Evolutionary conservation across 352 stramenopile genomes (phyloP).

Genomic region (Albugo laibachii): DNA sequence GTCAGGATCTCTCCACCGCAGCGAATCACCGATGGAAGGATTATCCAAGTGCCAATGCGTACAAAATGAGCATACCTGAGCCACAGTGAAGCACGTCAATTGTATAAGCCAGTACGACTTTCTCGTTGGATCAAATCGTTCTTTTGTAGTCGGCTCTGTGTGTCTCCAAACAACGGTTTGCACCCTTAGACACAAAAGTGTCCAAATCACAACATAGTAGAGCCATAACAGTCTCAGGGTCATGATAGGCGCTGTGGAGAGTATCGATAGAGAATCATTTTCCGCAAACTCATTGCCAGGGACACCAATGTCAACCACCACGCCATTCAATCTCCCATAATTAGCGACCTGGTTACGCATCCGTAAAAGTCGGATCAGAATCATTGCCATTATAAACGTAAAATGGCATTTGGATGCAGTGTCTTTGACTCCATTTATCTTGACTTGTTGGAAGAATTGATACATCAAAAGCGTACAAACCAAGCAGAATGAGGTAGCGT

Average conservation of each 20-base stretch:
- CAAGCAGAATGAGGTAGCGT: constrained; percentile 66
- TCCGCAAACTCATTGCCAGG: constrained; percentile 48
- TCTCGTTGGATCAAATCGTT: too few species aligned
- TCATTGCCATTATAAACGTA: constrained; percentile 9
- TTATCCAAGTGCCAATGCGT: too few species aligned
- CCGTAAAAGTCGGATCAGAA: constrained; percentile 36
- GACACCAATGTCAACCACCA: constrained; percentile 21
- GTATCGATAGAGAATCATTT: constrained; percentile 64
- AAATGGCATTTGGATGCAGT: background rate
- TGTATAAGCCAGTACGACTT: background rate
- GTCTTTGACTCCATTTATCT: background rate
- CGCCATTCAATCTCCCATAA: constrained; percentile 50
- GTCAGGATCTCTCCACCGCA: too few species aligned
- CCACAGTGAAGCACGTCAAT: background rate
- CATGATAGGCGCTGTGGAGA: constrained; percentile 42
- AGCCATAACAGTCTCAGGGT: constrained; percentile 8
- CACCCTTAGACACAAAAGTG: constrained; percentile 4
- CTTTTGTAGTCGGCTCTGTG: too few species aligned
- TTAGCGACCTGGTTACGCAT: constrained; percentile 78
- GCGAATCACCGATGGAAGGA: too few species aligned
- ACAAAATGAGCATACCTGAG: background rate
- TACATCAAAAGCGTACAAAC: constrained; percentile 23
- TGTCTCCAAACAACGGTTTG: too few species aligned
- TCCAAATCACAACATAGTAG: constrained; percentile 18
- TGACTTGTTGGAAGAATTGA: constrained; percentile 2